phyloP scores from a whole-genome alignment of 192 early-diverging fungal genomes.

The Entrophospora sp. region DNA sequence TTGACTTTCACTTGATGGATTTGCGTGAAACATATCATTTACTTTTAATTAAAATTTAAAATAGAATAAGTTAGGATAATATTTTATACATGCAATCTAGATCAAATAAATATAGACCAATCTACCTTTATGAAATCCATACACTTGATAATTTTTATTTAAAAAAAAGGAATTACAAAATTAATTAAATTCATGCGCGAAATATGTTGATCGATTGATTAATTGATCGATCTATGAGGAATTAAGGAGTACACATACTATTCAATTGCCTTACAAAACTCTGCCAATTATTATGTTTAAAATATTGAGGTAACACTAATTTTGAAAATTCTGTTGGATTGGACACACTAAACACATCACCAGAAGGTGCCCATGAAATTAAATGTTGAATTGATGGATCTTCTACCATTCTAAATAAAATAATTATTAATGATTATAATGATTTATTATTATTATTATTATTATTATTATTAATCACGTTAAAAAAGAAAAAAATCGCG shows the following conservation, averaged over 20 bases:
- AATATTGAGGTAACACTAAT: slow-evolving; percentile 71
- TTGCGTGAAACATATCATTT: slow-evolving; percentile 45
- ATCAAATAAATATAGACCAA: neutral
- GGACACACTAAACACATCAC: slow-evolving; percentile 81
- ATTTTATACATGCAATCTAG: slow-evolving; percentile 18
- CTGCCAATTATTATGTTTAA: slow-evolving; percentile 89
- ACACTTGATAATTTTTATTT: slow-evolving; percentile 37
- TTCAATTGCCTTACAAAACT: slow-evolving; percentile 87
- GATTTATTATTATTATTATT: neutral
- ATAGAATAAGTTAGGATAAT: neutral
- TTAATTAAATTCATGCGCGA: neutral
- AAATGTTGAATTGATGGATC: slow-evolving; percentile 52
- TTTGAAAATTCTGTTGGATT: slow-evolving; percentile 78
- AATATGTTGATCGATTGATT: neutral
- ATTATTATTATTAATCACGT: slow-evolving; percentile 3
- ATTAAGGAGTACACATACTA: slow-evolving; percentile 34
- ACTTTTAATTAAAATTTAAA: slow-evolving; percentile 18
- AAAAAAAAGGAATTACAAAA: neutral
- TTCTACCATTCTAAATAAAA: slow-evolving; percentile 57
- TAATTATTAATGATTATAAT: neutral
- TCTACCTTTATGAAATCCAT: slow-evolving; percentile 72
- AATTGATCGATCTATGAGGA: neutral
- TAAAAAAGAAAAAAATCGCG: neutral
- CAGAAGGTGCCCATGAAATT: slow-evolving; percentile 71
- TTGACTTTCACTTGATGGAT: slow-evolving; percentile 51